phyloP scores from a whole-genome alignment of 2,329 filamentous ascomycete genomes.

The Diaporthe longicolla region DNA sequence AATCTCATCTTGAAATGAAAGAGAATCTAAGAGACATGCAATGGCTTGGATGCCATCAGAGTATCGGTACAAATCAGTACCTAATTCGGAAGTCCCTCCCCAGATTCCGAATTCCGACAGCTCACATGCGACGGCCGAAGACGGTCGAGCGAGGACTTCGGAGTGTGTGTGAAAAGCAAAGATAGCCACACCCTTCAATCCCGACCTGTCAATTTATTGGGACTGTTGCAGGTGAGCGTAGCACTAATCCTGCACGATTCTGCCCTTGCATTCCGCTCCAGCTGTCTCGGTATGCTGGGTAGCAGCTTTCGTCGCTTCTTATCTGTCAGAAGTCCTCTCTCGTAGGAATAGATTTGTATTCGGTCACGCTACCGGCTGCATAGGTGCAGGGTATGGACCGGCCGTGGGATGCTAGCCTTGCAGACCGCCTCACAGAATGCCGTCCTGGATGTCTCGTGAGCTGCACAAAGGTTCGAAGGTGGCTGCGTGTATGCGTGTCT shows the following conservation, averaged over 20 bases:
- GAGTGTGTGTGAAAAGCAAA: background rate
- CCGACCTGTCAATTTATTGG: constrained; percentile 32
- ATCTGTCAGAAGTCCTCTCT: constrained; percentile 23
- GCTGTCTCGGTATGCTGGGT: background rate
- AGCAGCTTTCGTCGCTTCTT: constrained; percentile 16
- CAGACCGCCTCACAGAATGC: constrained; percentile 33
- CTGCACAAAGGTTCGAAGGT: constrained; percentile 28
- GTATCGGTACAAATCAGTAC: constrained; percentile 35
- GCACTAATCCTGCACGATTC: constrained; percentile 22
- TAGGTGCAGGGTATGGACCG: constrained; percentile 11
- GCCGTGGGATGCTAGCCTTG: constrained; percentile 16
- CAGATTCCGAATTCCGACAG: constrained; percentile 21
- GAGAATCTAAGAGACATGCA: background rate
- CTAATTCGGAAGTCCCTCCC: constrained; percentile 3
- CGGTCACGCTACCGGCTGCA: constrained; percentile 20
- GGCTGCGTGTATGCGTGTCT: constrained; percentile 31
- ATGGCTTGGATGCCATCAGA: background rate
- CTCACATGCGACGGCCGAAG: constrained; percentile 25
- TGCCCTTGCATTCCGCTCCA: constrained; percentile 28
- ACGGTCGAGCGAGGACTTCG: constrained; percentile 18
- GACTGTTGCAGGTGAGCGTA: constrained; percentile 25
- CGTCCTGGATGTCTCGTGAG: constrained; percentile 26
- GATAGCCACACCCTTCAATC: background rate
- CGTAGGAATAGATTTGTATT: background rate
- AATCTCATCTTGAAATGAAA: background rate